Evolutionary conservation across 2,329 filamentous ascomycete genomes (phyloP).

Genomic region (Blumeria hordei): DNA sequence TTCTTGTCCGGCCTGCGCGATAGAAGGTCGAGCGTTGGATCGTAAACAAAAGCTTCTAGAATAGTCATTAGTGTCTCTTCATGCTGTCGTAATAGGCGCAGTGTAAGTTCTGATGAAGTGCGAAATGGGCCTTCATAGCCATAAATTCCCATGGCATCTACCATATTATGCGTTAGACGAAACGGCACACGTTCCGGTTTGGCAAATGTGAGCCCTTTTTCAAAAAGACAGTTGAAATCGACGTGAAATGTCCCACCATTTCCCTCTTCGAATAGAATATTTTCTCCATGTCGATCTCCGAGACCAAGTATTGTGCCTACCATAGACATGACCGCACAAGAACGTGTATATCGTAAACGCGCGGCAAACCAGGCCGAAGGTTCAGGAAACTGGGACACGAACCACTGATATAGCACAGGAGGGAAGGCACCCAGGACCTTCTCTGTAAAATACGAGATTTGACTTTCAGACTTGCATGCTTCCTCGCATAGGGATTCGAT

Average conservation of each 20-base stretch:
- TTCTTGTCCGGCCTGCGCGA: conserved; percentile 38
- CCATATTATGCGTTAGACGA: conserved; percentile 94
- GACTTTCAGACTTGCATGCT: conserved; percentile 29
- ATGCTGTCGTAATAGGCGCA: conserved; percentile 64
- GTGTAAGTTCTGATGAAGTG: conserved; percentile 69
- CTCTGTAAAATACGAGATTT: conserved; percentile 48
- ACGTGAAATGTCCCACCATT: conserved; percentile 92
- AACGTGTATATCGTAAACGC: conserved; percentile 70
- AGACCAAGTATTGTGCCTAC: conserved; percentile 84
- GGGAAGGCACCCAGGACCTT: conserved; percentile 43
- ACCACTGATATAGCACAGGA: conserved; percentile 78
- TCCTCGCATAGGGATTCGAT: conserved; percentile 40
- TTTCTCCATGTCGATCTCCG: conserved; percentile 90
- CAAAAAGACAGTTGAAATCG: conserved; percentile 98
- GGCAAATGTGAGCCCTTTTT: conserved; percentile 87
- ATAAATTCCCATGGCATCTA: conserved; percentile 87
- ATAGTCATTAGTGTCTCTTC: conserved; percentile 96
- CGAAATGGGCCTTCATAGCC: conserved; percentile 86
- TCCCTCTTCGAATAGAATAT: conserved; percentile 81
- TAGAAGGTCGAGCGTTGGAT: conserved; percentile 84
- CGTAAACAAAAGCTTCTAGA: conserved; percentile 87
- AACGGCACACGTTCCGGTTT: conserved; percentile 92
- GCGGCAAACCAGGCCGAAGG: conserved; percentile 82
- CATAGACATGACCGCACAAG: conserved; percentile 98
- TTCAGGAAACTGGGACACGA: conserved; percentile 81